Evolutionary conservation across 2,329 filamentous ascomycete genomes (phyloP), one percentile per base, ranked within the genome.

Genomic region (Claviceps capensis): DNA sequence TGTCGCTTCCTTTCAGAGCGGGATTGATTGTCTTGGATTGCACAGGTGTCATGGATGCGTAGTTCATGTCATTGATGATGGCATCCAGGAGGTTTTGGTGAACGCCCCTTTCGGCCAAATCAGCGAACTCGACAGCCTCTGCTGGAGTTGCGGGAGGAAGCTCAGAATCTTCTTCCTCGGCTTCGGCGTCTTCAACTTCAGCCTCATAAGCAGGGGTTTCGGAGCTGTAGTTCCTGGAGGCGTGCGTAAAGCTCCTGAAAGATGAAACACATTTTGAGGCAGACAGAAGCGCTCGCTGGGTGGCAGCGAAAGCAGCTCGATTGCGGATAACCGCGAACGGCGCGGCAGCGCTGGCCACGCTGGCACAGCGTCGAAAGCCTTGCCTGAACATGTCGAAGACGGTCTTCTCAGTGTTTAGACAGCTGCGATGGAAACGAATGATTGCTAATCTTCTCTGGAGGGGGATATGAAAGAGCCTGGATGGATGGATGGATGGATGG

Each of bases 41-140:
- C 14, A 98, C 91, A 22, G 93, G 85, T 22, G 91, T 97, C 93
- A 98, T 97, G 42, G 74, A 80, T 48, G 85, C 78, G 60, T 96
- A 84, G 30, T 76, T 72, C 83, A 97, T 86, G 50, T 81, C 78
- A 5, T 77, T 59, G 1, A 79, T 85, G 59, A 98, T 82, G 26
- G 83, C 77, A 4, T 73, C 63, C 56, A 95, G 74, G 49, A 96
- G 69, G 54, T 74, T 79, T 23, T 68, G 63, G 62, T 90, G 74
- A 43, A 95, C 77, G 36, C 73, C 75, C 17, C 74, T 57, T 1
- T 60, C 53, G 3, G 56, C 42, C 11, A 81, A 67, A 2, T 78
- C 72, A 11, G 56, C 57, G 57, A 81, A 81, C 5, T 63, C 61
- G 16, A 46, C 23, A 67, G 65, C 51, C 67, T 48, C 13, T 63